These are phyloP conservation scores for Nannochloris sp. DNA, from an alignment of 139 green algal species.

Conservation along the genomic window DNA sequence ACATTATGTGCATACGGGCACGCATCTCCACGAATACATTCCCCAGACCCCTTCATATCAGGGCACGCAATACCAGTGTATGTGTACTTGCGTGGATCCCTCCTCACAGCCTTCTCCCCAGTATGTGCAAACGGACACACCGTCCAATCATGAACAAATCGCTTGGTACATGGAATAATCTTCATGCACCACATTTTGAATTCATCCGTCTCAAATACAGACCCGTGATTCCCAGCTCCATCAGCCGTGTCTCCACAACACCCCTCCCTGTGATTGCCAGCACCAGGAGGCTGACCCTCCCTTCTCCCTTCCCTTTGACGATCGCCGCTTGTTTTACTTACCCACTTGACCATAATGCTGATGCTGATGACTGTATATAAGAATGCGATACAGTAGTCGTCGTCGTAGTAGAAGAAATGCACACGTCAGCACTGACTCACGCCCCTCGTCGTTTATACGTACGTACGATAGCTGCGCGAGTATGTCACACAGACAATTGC, in stretches of 20 bases:
- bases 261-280: too few relatives aligned
- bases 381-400: too few relatives aligned
- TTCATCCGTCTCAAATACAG: constrained; percentile 13
- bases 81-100: constrained; percentile 67
- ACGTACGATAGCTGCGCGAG: too few relatives aligned
- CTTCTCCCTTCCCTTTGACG: too few relatives aligned
- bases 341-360: not conserved
- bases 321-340: not conserved
- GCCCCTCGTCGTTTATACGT: too few relatives aligned
- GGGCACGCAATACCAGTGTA: constrained; percentile 92
- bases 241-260: not conserved
- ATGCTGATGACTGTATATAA: too few relatives aligned
- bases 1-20: constrained; percentile 65
- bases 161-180: constrained; percentile 65
- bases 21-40: constrained; percentile 51
- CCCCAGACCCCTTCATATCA: constrained; percentile 79
- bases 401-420: too few relatives aligned
- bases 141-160: constrained; percentile 58
- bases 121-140: constrained; percentile 33
- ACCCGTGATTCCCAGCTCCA: not conserved
- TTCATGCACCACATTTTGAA: constrained; percentile 34
- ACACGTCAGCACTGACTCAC: too few relatives aligned
- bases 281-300: too few relatives aligned
- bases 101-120: constrained; percentile 76
- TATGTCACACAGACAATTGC: too few relatives aligned